Evolutionary conservation across 768 basidiomycete species (phyloP).

Genomic region (Boletus speciosus): DNA sequence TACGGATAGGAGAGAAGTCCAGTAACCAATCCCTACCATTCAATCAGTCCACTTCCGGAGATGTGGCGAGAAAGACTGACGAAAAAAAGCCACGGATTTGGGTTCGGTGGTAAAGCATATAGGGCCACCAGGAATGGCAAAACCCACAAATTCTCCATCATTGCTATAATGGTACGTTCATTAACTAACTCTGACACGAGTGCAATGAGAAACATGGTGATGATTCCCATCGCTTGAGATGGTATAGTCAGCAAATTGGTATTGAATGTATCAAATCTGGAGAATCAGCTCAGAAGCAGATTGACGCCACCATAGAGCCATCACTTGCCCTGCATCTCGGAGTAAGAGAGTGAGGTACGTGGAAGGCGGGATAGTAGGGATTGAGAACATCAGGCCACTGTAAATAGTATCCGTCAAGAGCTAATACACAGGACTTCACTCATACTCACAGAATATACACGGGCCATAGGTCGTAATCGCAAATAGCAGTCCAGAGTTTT

Average conservation of each 20-base stretch:
- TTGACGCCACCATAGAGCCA: not conserved
- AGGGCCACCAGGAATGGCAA: slow-evolving; percentile 60
- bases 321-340: slow-evolving; percentile 45
- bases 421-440: not conserved
- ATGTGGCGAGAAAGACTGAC: slow-evolving; percentile 29
- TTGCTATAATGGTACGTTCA: slow-evolving; percentile 52
- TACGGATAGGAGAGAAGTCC: slow-evolving; percentile 47
- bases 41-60: not conserved
- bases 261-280: slow-evolving; percentile 55
- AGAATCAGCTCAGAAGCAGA: not conserved
- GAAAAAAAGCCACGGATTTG: slow-evolving; percentile 53
- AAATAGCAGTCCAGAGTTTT: slow-evolving; percentile 50
- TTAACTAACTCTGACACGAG: slow-evolving; percentile 50
- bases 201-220: slow-evolving; percentile 50
- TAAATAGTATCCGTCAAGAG: not conserved
- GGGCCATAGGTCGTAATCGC: slow-evolving; percentile 67
- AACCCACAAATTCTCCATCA: slow-evolving; percentile 55
- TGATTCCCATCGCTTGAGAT: slow-evolving; percentile 45
- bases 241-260: slow-evolving; percentile 66
- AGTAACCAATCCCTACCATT: slow-evolving; percentile 37
- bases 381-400: slow-evolving; percentile 52
- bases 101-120: slow-evolving; percentile 44
- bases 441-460: slow-evolving; percentile 47
- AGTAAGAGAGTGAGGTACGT: slow-evolving; percentile 60
- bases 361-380: slow-evolving; percentile 45